Percentiles rank a stretch among this genome's conserved stretches.
phyloP scores from a whole-genome alignment of 1,284 basidiomycete genomes.

The Bjerkandera adusta region DNA sequence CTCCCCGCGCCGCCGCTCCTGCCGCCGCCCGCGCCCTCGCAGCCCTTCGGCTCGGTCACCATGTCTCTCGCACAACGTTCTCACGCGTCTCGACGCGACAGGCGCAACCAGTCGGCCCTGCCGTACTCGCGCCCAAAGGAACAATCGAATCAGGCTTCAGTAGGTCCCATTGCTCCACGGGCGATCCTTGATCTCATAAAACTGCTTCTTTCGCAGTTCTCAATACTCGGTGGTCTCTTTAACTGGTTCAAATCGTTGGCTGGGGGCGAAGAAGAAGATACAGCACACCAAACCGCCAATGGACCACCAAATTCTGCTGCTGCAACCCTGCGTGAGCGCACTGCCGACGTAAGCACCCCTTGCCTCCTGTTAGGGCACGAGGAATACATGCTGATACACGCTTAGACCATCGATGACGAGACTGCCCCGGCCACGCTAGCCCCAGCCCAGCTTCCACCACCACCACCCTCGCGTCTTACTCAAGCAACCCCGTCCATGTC shows the following conservation, averaged over 20 bases:
- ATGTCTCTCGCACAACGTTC: too few species aligned
- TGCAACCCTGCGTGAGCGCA: background rate
- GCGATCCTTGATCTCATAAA: background rate
- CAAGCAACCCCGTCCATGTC: background rate
- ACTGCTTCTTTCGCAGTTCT: background rate
- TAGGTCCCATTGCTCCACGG: background rate
- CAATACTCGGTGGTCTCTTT: background rate
- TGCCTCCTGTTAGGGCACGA: background rate
- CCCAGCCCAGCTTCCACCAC: too few species aligned
- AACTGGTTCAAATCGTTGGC: constrained; percentile 4
- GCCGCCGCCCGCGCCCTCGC: background rate
- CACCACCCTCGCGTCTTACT: too few species aligned
- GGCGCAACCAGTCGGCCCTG: background rate
- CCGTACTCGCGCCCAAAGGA: constrained; percentile 5
- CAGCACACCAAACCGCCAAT: background rate
- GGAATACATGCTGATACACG: too few species aligned
- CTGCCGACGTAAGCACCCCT: constrained; percentile 1
- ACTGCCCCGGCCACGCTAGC: too few species aligned
- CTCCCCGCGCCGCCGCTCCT: background rate
- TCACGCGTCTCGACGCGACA: too few species aligned
- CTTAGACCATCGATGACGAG: too few species aligned
- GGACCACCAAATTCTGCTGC: background rate
- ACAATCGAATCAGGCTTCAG: too few species aligned
- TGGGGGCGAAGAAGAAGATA: constrained; percentile 5
- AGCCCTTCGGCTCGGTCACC: too few species aligned